Base-by-base conservation (phyloP, 1,139 yeast species). In the Geotrichum restrictum region DNA sequence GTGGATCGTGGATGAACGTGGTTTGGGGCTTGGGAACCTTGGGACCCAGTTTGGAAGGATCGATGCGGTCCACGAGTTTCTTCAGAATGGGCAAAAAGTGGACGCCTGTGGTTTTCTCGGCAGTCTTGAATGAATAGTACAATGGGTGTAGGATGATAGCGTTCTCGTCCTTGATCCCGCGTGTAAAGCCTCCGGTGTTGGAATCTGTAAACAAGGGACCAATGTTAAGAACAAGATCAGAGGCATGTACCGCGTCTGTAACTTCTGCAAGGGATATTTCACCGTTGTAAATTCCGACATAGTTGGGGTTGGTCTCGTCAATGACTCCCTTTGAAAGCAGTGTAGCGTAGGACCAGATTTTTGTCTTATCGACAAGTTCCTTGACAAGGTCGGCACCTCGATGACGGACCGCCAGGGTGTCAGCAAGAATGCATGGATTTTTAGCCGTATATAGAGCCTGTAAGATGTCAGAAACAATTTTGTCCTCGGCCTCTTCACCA, bases 281-380 rank as follows among this genome's bases (percentile, higher is more conserved):
- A 31, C 88, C 89, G 57, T 72, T 76, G 66, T 83, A 86, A 18
- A 78, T 77, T 21, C 95, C 95, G 52, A 82, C 77, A 63, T 75
- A 86, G 55, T 75, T 72, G 3, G 76, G 71, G 57, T 73, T 70
- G 3, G 77, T 67, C 69, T 88, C 96, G 67, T 87, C 82, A 36
- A 87, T 69, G 39, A 80, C 70, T 1, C 82, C 76, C 74, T 80
- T 70, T 62, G 85, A 82, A 68, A 77, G 66, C 29, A 69, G 68
- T 1, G 83, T 72, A 21, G 77, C 70, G 61, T 69, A 77, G 51
- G 75, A 71, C 58, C 77, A 76, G 51, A 80, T 66, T 18, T 71
- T 61, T 11, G 81, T 70, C 48, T 65, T 64, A 6, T 71, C 66
- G 21, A 85, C 74, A 38, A 88, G 72, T 29, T 69, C 59, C 55